Conservation (phyloP, 495 filamentous ascomycete genomes). For the Hyaloscypha finlandica region DNA sequence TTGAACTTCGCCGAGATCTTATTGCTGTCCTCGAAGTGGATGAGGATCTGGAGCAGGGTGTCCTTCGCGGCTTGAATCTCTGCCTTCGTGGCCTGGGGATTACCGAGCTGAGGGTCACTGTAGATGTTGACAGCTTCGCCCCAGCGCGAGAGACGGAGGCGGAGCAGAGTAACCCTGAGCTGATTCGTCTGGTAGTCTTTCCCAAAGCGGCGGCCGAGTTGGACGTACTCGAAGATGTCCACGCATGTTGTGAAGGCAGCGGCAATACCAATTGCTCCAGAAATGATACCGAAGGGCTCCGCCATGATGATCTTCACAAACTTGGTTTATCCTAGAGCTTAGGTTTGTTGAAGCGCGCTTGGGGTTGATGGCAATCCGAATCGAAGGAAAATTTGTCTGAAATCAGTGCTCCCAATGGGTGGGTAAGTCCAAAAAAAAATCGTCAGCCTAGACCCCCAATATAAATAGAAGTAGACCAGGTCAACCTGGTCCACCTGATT, state of each 20-base stretch:
- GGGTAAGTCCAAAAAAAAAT: too few relatives aligned
- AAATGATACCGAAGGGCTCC: slow-evolving; percentile 30
- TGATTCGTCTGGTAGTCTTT: slow-evolving; percentile 25
- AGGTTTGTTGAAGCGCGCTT: too few relatives aligned
- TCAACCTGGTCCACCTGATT: too few relatives aligned
- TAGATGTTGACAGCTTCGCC: slow-evolving; percentile 34
- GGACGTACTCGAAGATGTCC: slow-evolving; percentile 45
- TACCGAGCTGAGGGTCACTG: slow-evolving; percentile 20
- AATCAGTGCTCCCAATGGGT: too few relatives aligned
- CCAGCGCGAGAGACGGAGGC: slow-evolving; percentile 35
- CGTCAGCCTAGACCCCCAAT: too few relatives aligned
- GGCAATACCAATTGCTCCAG: slow-evolving; percentile 43
- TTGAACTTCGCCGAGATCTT: slow-evolving; percentile 23
- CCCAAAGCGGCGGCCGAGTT: slow-evolving; percentile 28
- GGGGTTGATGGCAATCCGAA: too few relatives aligned
- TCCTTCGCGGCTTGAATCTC: slow-evolving; percentile 21
- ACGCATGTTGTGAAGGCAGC: slow-evolving; percentile 46
- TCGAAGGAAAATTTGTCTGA: too few relatives aligned
- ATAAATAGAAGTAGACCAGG: too few relatives aligned
- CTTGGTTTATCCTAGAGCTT: too few relatives aligned
- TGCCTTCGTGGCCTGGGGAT: neutral
- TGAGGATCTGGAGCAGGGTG: slow-evolving; percentile 22
- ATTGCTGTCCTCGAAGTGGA: slow-evolving; percentile 22
- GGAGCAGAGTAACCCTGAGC: slow-evolving; percentile 38
- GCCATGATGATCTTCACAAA: too few relatives aligned